Percentiles rank a stretch among this genome's conserved stretches.
Conservation (phyloP, 345 rosid genomes). For the Sisymbrium altissimum region DNA sequence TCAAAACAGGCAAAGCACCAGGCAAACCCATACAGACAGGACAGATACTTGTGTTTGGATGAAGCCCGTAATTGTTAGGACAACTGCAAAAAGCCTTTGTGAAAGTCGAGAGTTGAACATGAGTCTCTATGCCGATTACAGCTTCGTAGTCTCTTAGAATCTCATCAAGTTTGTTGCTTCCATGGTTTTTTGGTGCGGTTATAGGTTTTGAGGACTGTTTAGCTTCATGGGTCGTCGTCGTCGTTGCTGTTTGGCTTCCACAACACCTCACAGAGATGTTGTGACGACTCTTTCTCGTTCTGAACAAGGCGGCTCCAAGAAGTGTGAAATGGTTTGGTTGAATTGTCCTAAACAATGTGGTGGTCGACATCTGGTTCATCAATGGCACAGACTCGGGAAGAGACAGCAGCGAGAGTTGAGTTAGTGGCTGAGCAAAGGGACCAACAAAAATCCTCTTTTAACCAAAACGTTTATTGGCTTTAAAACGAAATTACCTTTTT, state of each 20-base stretch:
- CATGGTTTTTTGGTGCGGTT: conserved; percentile 41
- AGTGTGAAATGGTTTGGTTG: conserved; percentile 49
- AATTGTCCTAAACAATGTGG: conserved; percentile 49
- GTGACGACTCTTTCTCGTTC: conserved; percentile 34
- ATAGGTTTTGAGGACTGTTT: conserved; percentile 41
- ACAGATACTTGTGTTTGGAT: conserved; percentile 71
- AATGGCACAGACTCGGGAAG: too few relatives aligned
- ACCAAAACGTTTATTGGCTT: too few relatives aligned
- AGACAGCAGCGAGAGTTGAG: too few relatives aligned
- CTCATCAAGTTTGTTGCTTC: conserved; percentile 47
- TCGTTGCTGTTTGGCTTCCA: conserved; percentile 46
- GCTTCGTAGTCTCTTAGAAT: conserved; percentile 66
- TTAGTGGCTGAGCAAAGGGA: too few relatives aligned
- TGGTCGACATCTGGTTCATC: not conserved
- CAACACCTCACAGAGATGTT: conserved; percentile 46
- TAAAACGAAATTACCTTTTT: too few relatives aligned
- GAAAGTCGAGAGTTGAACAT: conserved; percentile 80
- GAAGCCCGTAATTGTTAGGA: conserved; percentile 75
- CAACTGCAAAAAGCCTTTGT: conserved; percentile 92
- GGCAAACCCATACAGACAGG: conserved; percentile 98
- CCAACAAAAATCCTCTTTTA: too few relatives aligned
- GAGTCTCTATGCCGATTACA: conserved; percentile 93
- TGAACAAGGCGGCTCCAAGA: conserved; percentile 40
- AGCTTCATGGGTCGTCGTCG: conserved; percentile 49
- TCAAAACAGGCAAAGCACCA: conserved; percentile 87